phyloP scores from a whole-genome alignment of 2,329 filamentous ascomycete species.

The Stachybotrys elegans region DNA sequence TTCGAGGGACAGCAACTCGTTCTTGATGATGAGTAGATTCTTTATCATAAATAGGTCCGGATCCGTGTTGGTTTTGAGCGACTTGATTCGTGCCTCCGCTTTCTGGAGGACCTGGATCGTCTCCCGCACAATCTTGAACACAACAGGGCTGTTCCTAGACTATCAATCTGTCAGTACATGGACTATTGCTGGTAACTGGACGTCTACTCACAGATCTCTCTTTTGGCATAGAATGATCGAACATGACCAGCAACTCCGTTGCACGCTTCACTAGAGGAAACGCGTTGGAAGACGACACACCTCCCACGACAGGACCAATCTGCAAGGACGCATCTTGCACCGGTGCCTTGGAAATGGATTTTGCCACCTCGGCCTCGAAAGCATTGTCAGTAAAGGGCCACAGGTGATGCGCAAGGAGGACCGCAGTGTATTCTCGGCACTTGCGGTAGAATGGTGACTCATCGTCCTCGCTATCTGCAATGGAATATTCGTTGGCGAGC shows the following conservation, averaged over 20 bases:
- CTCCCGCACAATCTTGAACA: slow-evolving; percentile 76
- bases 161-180: slow-evolving; percentile 13
- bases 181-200: neutral
- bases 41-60: slow-evolving; percentile 90
- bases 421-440: slow-evolving; percentile 51
- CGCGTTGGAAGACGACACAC: slow-evolving; percentile 50
- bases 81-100: slow-evolving; percentile 67
- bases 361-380: slow-evolving; percentile 52
- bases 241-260: slow-evolving; percentile 54
- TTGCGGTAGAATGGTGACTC: slow-evolving; percentile 48
- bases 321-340: slow-evolving; percentile 44
- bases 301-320: slow-evolving; percentile 43
- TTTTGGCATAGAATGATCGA: slow-evolving; percentile 60
- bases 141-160: slow-evolving; percentile 46
- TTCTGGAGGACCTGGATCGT: slow-evolving; percentile 78
- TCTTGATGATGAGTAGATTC: slow-evolving; percentile 90
- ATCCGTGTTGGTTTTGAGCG: slow-evolving; percentile 57
- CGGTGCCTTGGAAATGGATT: slow-evolving; percentile 45
- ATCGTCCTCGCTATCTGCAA: slow-evolving; percentile 53
- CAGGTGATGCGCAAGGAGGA: slow-evolving; percentile 50
- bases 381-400: slow-evolving; percentile 51
- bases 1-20: slow-evolving; percentile 92
- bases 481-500: slow-evolving; percentile 53
- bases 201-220: slow-evolving; percentile 50
- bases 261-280: slow-evolving; percentile 54